Base-by-base conservation (phyloP, 257 asterid genomes). In the Ophiorrhiza pumila region DNA sequence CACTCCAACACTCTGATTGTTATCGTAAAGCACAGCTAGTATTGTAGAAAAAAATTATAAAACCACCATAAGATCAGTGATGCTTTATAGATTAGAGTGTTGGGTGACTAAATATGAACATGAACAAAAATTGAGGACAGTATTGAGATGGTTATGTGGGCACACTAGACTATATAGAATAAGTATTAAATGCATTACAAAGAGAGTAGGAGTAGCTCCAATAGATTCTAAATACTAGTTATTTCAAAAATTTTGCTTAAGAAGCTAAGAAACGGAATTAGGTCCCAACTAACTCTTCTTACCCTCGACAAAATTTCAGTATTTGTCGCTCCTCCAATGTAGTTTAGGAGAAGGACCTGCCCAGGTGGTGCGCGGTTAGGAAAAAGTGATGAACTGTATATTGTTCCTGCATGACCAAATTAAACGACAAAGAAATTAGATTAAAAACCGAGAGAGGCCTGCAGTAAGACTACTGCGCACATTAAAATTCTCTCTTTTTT, bases 281-380 rank as follows among this genome's bases (percentile, higher is more conserved):
- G 2, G 37, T 56, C 23, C 62, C 23, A 43, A 27, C 0, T 22
- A 45, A 34, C 31, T 64, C 61, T 60, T 42, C 82, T 65, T 81
- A 91, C 99, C 97, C 87, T 94, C 4, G 96, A 87, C 63, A 87
- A 73, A 79, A 91, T 90, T 77, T 84, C 95, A 75, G 96, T 50
- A 83, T 95, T 95, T 66, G 86, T 85, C 42, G 96, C 95, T 77
- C 99, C 99, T 71, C 98, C 99, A 50, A 90, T 94, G 91, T 91
- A 94, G 84, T 94, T 94, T 83, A 92, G 80, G 77, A 94, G 98
- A 79, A 94, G 95, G 78, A 94, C 77, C 81, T 91, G 81, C 69
- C 95, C 99, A 69, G 90, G 69, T 68, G 99, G 99, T 58, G 98
- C 99, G 58, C 99, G 99, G 79, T 89, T 87, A 59, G 98, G 98